Evolutionary conservation across 106 monocot species (phyloP), one percentile per base, ranked within the genome.

Genomic region (Alisma plantagoaquatica): DNA sequence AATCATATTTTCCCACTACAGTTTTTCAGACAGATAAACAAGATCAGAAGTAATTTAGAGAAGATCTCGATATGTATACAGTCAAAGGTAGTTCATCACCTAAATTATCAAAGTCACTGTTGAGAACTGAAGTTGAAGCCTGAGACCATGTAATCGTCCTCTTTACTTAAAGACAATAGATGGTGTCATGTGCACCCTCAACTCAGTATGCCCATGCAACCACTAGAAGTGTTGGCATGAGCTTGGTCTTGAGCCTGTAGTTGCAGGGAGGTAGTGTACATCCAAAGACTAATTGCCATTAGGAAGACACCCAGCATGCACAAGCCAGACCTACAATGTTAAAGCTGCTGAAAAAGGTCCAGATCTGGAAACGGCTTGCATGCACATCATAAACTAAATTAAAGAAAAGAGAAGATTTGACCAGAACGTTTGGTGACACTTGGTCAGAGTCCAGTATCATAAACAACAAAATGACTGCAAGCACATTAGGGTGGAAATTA

Each of bases 351-450:
- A 33, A 29, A 24, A 63, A 11, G 26, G 53, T 12, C 15, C 1
- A 49, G 27, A 4, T 31, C 28, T 14, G 21, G 12, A 12, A n/a
- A n/a, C n/a, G n/a, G n/a, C n/a, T n/a, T n/a, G n/a, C n/a, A n/a
- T n/a, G n/a, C n/a, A n/a, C n/a, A n/a, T n/a, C n/a, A n/a, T n/a
- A n/a, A n/a, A 10, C 16, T 60, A 28, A 31, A n/a, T 10, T 47
- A 19, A 41, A 43, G 12, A 31, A n/a, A 55, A 7, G n/a, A n/a
- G n/a, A n/a, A n/a, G n/a, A n/a, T n/a, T n/a, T 33, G 76, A 98
- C 96, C 75, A 98, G 72, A 67, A 98, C 81, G 45, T 85, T 98
- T 0, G 96, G 78, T 9, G 89, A 89, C 78, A 98, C 69, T 57
- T 98, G 96, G 31, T 98, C 84, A 1, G 75, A 75, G 49, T 75